Evolutionary conservation across 257 asterid genomes (phyloP).

Genomic region (Perilla frutescens): DNA sequence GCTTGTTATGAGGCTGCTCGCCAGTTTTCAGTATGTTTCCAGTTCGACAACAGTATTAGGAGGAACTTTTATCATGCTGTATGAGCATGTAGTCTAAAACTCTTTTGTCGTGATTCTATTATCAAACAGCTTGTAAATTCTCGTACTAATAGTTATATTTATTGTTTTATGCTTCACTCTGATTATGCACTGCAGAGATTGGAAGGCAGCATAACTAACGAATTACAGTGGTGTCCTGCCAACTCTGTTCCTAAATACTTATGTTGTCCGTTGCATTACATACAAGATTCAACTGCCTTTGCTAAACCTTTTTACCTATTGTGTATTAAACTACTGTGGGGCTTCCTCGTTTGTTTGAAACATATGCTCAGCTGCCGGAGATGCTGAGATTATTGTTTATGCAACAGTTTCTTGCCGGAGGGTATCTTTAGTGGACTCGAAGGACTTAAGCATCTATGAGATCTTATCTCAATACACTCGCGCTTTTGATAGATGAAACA

Average conservation of each 20-base stretch:
- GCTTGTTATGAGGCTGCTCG: constrained; percentile 25
- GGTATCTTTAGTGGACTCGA: no score
- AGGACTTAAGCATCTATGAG: no score
- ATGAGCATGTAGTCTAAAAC: constrained; percentile 42
- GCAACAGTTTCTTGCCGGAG: no score
- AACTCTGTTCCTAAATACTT: background rate
- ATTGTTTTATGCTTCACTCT: background rate
- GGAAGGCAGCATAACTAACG: background rate
- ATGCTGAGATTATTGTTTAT: no score
- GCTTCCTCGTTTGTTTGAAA: background rate
- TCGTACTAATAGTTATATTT: constrained; percentile 7
- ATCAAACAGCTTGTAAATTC: constrained; percentile 23
- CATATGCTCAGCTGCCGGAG: background rate
- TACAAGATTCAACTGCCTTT: background rate
- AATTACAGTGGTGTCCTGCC: no score
- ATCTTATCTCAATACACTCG: no score
- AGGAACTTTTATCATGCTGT: constrained; percentile 36
- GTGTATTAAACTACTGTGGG: background rate
- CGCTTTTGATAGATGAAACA: no score
- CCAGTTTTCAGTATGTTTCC: constrained; percentile 18
- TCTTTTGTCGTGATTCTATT: constrained; percentile 18
- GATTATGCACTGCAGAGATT: background rate
- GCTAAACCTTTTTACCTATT: background rate
- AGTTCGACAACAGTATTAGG: constrained; percentile 31
- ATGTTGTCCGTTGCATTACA: background rate